Conservation (phyloP, 139 green algal genomes). For the Pycnococcus provasolii region DNA sequence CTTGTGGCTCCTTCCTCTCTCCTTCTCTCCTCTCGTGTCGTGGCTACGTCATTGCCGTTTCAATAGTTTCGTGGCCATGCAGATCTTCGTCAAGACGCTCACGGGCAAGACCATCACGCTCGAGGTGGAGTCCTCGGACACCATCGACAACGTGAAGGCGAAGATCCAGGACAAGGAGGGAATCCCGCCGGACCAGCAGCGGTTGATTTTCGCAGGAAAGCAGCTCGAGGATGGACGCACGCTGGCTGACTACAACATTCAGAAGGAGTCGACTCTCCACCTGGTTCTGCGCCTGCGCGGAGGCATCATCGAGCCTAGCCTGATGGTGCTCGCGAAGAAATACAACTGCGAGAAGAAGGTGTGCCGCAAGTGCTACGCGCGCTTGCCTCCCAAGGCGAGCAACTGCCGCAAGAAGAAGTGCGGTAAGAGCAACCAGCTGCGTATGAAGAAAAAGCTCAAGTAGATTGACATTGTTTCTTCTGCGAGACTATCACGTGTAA, state of each 20-base stretch:
- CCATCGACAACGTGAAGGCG: conserved; percentile 78
- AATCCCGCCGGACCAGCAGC: conserved; percentile 86
- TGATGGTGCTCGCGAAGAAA: conserved; percentile 93
- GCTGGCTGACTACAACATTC: conserved; percentile 92
- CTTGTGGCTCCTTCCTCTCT: no score
- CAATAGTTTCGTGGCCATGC: conserved; percentile 34
- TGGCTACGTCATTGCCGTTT: no score
- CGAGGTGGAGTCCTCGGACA: conserved; percentile 42
- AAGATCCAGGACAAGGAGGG: conserved; percentile 95
- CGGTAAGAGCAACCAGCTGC: conserved; percentile 63
- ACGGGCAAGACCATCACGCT: conserved; percentile 66
- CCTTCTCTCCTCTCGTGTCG: neutral
- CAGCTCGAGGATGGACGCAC: conserved; percentile 88
- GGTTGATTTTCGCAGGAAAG: conserved; percentile 90
- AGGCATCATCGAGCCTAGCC: conserved; percentile 98
- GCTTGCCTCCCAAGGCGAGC: conserved; percentile 86
- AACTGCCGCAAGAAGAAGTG: conserved; percentile 98
- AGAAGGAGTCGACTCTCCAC: conserved; percentile 96
- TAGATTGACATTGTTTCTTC: neutral
- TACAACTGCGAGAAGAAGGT: conserved; percentile 99
- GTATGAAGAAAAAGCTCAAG: conserved; percentile 17
- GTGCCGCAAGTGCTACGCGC: conserved; percentile 99
- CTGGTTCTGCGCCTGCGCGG: conserved; percentile 92
- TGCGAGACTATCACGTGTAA: neutral
- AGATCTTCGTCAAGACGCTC: conserved; percentile 70